phyloP scores from a whole-genome alignment of 2,329 filamentous ascomycete species.

The Microcyclospora tardicrescens region DNA sequence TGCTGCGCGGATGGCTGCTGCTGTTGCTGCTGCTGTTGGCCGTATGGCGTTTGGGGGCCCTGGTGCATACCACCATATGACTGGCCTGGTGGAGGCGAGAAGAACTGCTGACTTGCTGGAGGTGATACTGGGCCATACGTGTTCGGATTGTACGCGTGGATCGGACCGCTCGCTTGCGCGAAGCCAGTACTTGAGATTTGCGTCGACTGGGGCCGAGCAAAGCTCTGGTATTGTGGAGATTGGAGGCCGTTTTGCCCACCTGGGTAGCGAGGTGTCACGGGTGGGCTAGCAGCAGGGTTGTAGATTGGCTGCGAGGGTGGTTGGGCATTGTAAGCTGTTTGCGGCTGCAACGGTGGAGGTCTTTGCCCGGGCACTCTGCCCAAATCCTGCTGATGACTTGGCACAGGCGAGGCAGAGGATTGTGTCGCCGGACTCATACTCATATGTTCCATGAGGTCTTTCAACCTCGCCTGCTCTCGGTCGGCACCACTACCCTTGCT shows the following conservation, averaged over 20 bases:
- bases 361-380: slow-evolving; percentile 14
- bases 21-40: slow-evolving; percentile 47
- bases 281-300: slow-evolving; percentile 36
- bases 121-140: slow-evolving; percentile 33
- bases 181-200: slow-evolving; percentile 5
- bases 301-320: slow-evolving; percentile 34
- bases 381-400: slow-evolving; percentile 13
- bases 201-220: slow-evolving; percentile 11
- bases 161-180: slow-evolving; percentile 3
- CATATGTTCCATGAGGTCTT: slow-evolving; percentile 89
- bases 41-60: slow-evolving; percentile 36
- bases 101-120: slow-evolving; percentile 46
- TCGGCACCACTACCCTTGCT: slow-evolving; percentile 60
- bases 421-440: slow-evolving; percentile 54
- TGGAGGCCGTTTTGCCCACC: slow-evolving; percentile 17
- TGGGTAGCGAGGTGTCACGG: slow-evolving; percentile 34
- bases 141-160: slow-evolving; percentile 32
- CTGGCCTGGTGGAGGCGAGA: slow-evolving; percentile 32
- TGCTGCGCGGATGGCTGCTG: slow-evolving; percentile 17
- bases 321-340: slow-evolving; percentile 2
- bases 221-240: slow-evolving; percentile 10
- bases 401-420: slow-evolving; percentile 28
- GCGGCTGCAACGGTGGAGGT: slow-evolving; percentile 30
- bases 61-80: slow-evolving; percentile 16
- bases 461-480: slow-evolving; percentile 70